Base-by-base conservation (phyloP, 805 yeast species). In the Lipomyces orientalis region DNA sequence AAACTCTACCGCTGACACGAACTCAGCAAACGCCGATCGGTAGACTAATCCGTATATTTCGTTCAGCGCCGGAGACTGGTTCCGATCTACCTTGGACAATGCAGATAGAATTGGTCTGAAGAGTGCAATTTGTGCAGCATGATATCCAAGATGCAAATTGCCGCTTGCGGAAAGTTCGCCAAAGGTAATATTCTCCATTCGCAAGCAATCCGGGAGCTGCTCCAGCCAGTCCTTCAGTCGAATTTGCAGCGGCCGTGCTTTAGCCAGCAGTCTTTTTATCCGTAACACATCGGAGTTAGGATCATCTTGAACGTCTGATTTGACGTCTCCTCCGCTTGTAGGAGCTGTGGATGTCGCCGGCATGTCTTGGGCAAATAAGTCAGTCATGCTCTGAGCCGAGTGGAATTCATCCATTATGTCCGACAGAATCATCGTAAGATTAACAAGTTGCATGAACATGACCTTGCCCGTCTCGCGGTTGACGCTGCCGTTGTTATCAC, bases 181-280 rank as follows among this genome's bases (percentile, higher is more conserved):
- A 12, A 59, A 65, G 29, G 71, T 73, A 31, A 61, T 65, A 37
- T 67, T 64, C 46, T 67, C 74, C 71, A 73, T 74, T 10, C 72
- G 62, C 54, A 76, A 66, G 14, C 72, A 65, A 19, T 70, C 73
- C 1, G 82, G 82, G 31, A 80, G 75, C 2, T 72, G 64, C 46
- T 72, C 74, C 35, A 76, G 75, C 81, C 83, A 80, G 34, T 75
- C 73, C 43, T 78, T 73, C 33, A 80, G 75, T 58, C 77, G 63
- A 31, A 78, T 71, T 54, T 73, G 75, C 22, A 73, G 59, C 1
- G 67, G 67, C 57, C 74, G 66, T 0, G 73, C 74, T 22, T 64
- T 63, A 1, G 73, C 67, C 16, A 73, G 66, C 7, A 66, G 65
- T 3, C 62, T 49, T 31, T 67, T 60, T 8, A 73, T 64, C 3